Evolutionary conservation across 176 grass and related monocot genomes (phyloP).

Genomic region (Oropetium thomaeum): DNA sequence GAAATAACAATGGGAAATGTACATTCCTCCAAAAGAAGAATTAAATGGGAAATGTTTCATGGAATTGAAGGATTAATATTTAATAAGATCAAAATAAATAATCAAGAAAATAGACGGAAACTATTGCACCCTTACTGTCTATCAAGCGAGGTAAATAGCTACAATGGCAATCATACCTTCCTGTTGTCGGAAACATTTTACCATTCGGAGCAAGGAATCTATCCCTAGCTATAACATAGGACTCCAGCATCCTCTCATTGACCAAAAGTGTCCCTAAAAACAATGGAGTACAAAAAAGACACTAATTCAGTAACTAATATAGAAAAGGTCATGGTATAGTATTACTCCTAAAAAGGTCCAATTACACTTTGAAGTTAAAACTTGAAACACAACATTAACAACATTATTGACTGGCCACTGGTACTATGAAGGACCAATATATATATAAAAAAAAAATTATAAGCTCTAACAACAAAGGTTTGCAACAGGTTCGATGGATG

Average conservation of each 20-base stretch:
- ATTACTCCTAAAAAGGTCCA: background rate
- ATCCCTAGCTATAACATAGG: conserved; percentile 95
- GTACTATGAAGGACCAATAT: background rate
- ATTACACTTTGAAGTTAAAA: background rate
- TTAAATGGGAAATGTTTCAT: background rate
- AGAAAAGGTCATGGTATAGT: background rate
- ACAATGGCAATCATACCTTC: conserved; percentile 56
- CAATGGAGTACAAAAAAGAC: conserved; percentile 3
- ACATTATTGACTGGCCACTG: background rate
- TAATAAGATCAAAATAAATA: background rate
- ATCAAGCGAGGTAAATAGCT: background rate
- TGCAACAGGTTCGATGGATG: conserved; percentile 16
- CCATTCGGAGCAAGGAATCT: conserved; percentile 85
- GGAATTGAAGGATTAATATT: background rate
- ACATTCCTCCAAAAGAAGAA: background rate
- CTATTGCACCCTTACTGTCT: background rate
- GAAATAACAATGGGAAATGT: background rate
- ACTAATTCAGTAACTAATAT: background rate
- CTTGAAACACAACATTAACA: background rate
- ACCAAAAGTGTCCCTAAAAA: conserved; percentile 89
- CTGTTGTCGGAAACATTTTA: conserved; percentile 98
- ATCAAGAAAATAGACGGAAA: conserved; percentile 3
- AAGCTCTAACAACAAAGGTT: background rate
- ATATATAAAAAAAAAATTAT: background rate
- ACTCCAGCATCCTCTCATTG: conserved; percentile 99